These are phyloP conservation scores for Flaveria robusta DNA, from an alignment of 129 eudicot genomes.

Conservation along the genomic window DNA sequence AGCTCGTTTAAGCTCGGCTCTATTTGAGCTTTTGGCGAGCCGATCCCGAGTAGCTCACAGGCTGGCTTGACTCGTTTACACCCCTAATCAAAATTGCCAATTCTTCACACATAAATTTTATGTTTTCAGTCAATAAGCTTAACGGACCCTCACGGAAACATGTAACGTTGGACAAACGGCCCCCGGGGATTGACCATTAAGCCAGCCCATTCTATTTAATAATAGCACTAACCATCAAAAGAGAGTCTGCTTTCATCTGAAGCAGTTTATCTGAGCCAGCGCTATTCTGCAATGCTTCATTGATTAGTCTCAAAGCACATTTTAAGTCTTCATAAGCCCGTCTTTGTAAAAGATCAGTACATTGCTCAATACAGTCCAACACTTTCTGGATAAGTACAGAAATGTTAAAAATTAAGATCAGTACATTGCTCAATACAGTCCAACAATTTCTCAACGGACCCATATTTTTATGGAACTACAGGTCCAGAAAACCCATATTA, in stretches of 20 bases:
- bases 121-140: slow-evolving; percentile 7
- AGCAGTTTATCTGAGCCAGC: slow-evolving; percentile 64
- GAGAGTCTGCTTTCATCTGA: slow-evolving; percentile 76
- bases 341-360: slow-evolving; percentile 49
- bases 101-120: neutral
- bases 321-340: slow-evolving; percentile 51
- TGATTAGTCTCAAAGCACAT: slow-evolving; percentile 51
- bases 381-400: slow-evolving; percentile 58
- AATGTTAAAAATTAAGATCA: slow-evolving; percentile 26
- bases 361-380: slow-evolving; percentile 56
- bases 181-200: neutral
- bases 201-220: neutral
- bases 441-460: slow-evolving; percentile 51
- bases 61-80: no score
- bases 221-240: slow-evolving; percentile 67
- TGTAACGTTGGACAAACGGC: neutral
- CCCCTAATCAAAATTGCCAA: neutral
- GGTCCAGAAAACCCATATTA: slow-evolving; percentile 24
- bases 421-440: slow-evolving; percentile 57
- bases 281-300: slow-evolving; percentile 79
- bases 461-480: neutral
- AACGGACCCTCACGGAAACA: slow-evolving; percentile 9
- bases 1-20: no score
- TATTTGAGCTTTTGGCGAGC: no score
- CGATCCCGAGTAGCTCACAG: no score